Base-by-base conservation (phyloP, 1,139 yeast species). In the Pneumocystis murina region DNA sequence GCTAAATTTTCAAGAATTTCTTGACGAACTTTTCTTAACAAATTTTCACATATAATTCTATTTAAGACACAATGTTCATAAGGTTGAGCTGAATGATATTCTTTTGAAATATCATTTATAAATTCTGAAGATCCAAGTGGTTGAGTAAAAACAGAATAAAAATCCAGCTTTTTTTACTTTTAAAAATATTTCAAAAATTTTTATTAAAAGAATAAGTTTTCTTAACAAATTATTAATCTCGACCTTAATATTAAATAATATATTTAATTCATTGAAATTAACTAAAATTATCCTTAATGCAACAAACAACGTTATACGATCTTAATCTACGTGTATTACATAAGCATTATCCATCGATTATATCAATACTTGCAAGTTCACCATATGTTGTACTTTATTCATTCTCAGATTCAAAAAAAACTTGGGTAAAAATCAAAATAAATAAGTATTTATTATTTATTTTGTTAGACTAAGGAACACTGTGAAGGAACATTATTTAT, bases 1-100 rank as follows among this genome's bases (percentile, higher is more conserved):
- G 87, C 94, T 66, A 94, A 85, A 71, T 90, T 87, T 6, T 79
- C 77, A 69, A 88, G 80, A 55, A 94, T 91, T 73, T 94, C 98
- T 65, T 82, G 81, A 62, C 97, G 80, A 1, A 94, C 98, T 57
- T 81, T 79, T 68, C 94, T 78, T 64, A 94, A 76, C 36, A 94
- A 76, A 0, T 84, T 81, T 68, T 91, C 96, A 71, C 91, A 82
- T 64, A 94, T 80, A 62, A 92, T 76, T 43, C 84, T 80, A 39
- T 78, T 79, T 62, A 94, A 86, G 24, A 90, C 84, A 1, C 97
- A 97, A 90, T 97, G 92, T 71, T 83, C 80, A 73, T 86, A 92
- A 0, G 98, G 98, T 68, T 81, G 78, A 7, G 68, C 66, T 14
- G 17, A 43, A n/a, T 41, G 17, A 39, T 65, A 65, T 17, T 61